Conservation (phyloP, 2,329 filamentous ascomycete species). For the Hypoxylon rubiginosum region DNA sequence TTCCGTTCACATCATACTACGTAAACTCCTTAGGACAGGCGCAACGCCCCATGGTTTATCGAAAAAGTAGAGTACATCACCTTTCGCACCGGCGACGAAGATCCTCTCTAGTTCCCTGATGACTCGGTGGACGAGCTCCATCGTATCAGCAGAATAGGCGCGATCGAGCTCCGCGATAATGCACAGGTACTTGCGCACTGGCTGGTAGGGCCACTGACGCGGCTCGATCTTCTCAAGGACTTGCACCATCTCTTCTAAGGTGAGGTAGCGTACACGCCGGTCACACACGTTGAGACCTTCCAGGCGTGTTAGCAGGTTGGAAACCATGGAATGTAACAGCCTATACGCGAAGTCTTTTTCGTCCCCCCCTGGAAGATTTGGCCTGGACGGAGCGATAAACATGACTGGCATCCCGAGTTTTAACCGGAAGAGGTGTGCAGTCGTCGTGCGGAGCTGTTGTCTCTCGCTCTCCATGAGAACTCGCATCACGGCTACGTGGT, state of each 20-base stretch:
- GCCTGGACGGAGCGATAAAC: neutral
- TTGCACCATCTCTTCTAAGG: neutral
- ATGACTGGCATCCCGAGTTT: neutral
- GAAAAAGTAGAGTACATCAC: conserved; percentile 3
- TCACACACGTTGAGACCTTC: neutral
- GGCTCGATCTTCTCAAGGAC: neutral
- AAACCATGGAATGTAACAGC: neutral
- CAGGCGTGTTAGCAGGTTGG: neutral
- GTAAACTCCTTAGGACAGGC: neutral
- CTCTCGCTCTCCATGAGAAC: neutral
- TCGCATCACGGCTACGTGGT: neutral
- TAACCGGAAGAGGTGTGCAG: neutral
- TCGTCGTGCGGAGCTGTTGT: neutral
- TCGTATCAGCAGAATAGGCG: neutral
- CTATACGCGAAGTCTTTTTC: neutral
- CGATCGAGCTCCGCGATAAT: conserved; percentile 7
- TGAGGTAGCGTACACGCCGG: neutral
- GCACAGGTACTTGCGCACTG: neutral
- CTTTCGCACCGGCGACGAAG: neutral
- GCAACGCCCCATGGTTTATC: neutral
- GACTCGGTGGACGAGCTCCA: neutral
- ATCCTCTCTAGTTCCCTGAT: neutral
- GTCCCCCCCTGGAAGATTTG: neutral
- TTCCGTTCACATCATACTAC: neutral
- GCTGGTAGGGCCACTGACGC: neutral